phyloP scores from a whole-genome alignment of 441 rosid genomes.

The Melastoma candidum region DNA sequence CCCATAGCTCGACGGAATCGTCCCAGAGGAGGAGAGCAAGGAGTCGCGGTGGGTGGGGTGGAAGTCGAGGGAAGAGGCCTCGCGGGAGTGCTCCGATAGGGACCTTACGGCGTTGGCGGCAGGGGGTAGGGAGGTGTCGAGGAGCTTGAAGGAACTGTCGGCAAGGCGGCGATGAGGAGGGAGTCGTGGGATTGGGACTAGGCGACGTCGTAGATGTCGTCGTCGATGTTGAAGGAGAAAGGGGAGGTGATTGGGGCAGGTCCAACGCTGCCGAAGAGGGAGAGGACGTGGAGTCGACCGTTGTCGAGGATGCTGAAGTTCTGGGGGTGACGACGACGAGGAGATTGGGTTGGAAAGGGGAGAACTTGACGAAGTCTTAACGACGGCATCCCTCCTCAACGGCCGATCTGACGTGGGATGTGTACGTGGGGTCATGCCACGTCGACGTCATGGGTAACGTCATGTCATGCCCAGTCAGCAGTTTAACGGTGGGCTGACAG shows the following conservation, averaged over 20 bases:
- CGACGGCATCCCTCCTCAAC: too few relatives aligned
- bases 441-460: too few relatives aligned
- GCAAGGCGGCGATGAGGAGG: slow-evolving; percentile 65
- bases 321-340: too few relatives aligned
- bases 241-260: slow-evolving; percentile 33
- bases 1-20: slow-evolving; percentile 85
- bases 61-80: slow-evolving; percentile 69
- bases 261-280: slow-evolving; percentile 31
- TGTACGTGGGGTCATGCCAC: too few relatives aligned
- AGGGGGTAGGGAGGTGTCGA: slow-evolving; percentile 64
- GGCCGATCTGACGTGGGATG: too few relatives aligned
- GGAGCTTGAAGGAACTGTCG: slow-evolving; percentile 81
- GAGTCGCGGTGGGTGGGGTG: slow-evolving; percentile 93
- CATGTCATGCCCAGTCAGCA: too few relatives aligned
- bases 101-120: slow-evolving; percentile 69
- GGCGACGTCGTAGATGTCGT: slow-evolving; percentile 68
- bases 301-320: slow-evolving; percentile 32
- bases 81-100: slow-evolving; percentile 79
- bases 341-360: too few relatives aligned
- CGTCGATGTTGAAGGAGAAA: slow-evolving; percentile 65
- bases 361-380: too few relatives aligned
- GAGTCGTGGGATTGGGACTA: slow-evolving; percentile 95
- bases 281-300: slow-evolving; percentile 78
- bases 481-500: too few relatives aligned
- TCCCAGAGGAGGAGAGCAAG: slow-evolving; percentile 82